Conservation (phyloP, 2,329 filamentous ascomycete species). For the Arthrobotrys musiformis region DNA sequence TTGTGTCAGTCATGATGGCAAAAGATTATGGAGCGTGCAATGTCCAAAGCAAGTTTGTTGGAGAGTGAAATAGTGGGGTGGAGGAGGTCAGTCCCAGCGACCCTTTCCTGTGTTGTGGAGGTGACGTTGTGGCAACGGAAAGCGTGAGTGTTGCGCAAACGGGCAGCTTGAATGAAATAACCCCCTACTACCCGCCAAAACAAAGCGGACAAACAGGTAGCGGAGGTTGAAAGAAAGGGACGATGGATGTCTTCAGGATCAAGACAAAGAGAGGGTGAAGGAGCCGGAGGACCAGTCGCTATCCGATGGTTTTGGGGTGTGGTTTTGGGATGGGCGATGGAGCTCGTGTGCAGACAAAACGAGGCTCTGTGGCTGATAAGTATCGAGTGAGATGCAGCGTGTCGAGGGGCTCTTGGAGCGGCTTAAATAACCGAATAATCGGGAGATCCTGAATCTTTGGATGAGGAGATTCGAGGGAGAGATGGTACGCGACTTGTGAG, state of each 20-base stretch:
- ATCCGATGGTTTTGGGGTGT: not conserved
- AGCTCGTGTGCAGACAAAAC: not conserved
- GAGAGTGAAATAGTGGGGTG: not conserved
- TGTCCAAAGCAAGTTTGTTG: not conserved
- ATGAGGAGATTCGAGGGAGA: not conserved
- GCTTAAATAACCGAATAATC: constrained; percentile 25
- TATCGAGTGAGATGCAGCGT: constrained; percentile 30
- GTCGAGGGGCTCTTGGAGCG: constrained; percentile 43
- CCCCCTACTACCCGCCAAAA: constrained; percentile 47
- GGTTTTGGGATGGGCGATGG: too few species aligned
- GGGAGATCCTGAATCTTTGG: constrained; percentile 22
- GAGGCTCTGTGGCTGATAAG: constrained; percentile 30
- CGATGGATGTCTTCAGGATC: not conserved
- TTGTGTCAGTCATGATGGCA: constrained; percentile 34
- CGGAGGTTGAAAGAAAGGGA: constrained; percentile 18
- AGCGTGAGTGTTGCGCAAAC: not conserved
- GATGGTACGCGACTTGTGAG: not conserved
- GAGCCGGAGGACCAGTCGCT: not conserved
- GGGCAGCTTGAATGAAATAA: not conserved
- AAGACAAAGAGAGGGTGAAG: not conserved
- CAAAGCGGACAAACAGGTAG: constrained; percentile 41
- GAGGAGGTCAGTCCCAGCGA: too few species aligned
- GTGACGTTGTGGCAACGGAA: constrained; percentile 5
- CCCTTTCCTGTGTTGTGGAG: too few species aligned
- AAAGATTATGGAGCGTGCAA: constrained; percentile 12